These are phyloP conservation scores for Mangifera indica DNA, from an alignment of 345 rosid genomes.

Conservation along the genomic window DNA sequence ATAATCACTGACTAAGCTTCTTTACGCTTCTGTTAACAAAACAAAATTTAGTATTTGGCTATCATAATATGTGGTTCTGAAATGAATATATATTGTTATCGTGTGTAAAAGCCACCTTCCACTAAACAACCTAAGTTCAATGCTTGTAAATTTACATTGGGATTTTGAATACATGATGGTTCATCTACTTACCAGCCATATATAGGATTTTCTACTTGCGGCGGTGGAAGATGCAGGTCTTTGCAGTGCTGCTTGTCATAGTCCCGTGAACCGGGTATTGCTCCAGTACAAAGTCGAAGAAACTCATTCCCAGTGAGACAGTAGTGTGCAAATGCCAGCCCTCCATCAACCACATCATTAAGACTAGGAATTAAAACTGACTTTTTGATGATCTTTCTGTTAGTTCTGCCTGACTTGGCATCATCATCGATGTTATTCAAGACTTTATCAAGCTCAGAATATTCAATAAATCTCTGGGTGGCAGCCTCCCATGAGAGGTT, in stretches of 20 bases:
- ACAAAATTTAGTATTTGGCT: constrained; percentile 20
- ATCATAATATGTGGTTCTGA: constrained; percentile 6
- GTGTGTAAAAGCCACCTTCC: not conserved
- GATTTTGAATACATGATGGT: not conserved
- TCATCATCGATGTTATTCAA: constrained; percentile 29
- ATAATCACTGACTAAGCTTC: constrained; percentile 7
- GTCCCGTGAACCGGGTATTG: constrained; percentile 77
- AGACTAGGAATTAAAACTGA: constrained; percentile 61
- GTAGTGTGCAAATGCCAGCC: constrained; percentile 83
- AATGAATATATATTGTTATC: not conserved
- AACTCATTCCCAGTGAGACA: constrained; percentile 87
- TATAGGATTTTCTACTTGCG: constrained; percentile 77
- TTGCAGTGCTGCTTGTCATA: constrained; percentile 81
- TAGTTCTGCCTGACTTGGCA: constrained; percentile 17
- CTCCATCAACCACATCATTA: constrained; percentile 69
- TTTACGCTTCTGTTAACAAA: constrained; percentile 12
- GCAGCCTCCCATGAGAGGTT: constrained; percentile 98
- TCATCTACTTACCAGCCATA: constrained; percentile 59
- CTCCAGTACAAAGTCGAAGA: constrained; percentile 78
- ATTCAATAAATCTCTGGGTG: constrained; percentile 80
- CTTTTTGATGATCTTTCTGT: constrained; percentile 37
- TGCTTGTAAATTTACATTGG: constrained; percentile 3
- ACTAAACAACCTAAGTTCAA: constrained; percentile 18
- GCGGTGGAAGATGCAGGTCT: constrained; percentile 81
- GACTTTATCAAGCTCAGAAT: constrained; percentile 72